Base-by-base conservation (phyloP, 225 moss, liverwort and hornwort species). In the Bryum argenteum region DNA sequence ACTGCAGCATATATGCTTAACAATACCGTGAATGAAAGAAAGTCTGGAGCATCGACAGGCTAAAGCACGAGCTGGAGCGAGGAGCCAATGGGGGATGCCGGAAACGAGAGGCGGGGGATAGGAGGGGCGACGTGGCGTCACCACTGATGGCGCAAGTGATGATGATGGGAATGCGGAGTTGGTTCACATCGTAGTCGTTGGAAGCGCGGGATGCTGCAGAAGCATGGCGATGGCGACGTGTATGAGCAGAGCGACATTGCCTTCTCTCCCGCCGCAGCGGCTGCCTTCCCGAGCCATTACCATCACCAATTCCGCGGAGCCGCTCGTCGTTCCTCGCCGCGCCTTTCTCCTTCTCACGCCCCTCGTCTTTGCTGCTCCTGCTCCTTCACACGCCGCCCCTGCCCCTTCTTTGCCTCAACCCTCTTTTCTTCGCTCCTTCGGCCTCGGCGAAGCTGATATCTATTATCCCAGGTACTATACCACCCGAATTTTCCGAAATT, bases 401-500 rank as follows among this genome's bases (percentile, higher is more conserved):
- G n/a, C 66, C 4, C 69, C 72, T 9, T n/a, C 79, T 28, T 11
- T 71, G 56, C 79, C 75, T 10, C 65, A 86, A 77, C 77, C 74
- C 22, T 79, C 83, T 17, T 79, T 98, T 42, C 81, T 94, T 52
- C 90, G 90, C 53, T 82, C 78, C 58, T 87, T 98, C 65, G 97
- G 97, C 48, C 77, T 98, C 50, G 91, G 97, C 67, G 97, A 92
- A 61, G 85, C 85, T 15, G 97, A 98, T 77, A 83, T 98, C 48
- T 98, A 79, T 62, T 98, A 98, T 75, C 97, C 97, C 64, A 72
- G 87, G 94, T 65, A 50, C 40, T 14, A 5, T 14, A 5, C 12
- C 24, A 5, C 40, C 23, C 41, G 54, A 19, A 42, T 26, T 54
- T 5, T 12, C 3, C 20, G 18, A 33, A 2, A 51, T 60, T 40